Conservation (phyloP, 2,329 filamentous ascomycete genomes). For the Paraphoma chrysanthemicola region DNA sequence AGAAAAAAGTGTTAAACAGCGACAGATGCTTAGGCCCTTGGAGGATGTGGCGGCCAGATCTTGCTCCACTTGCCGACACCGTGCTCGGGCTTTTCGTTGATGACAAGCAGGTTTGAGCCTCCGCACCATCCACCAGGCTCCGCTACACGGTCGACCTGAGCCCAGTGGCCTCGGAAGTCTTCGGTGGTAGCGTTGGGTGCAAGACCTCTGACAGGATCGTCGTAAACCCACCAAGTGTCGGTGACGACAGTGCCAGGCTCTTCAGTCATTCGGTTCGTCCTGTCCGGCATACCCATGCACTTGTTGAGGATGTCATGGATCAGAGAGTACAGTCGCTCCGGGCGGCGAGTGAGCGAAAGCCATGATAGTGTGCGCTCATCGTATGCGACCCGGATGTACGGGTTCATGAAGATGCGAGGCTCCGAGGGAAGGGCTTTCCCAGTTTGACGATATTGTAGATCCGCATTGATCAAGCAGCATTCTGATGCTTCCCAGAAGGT, state of each 20-base stretch:
- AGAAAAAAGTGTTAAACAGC: conserved; percentile 4
- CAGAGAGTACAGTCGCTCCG: conserved; percentile 69
- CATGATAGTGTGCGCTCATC: conserved; percentile 62
- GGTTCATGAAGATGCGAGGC: conserved; percentile 75
- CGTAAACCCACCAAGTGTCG: conserved; percentile 60
- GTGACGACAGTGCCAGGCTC: conserved; percentile 62
- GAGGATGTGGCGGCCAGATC: conserved; percentile 33
- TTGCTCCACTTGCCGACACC: conserved; percentile 43
- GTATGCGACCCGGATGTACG: conserved; percentile 76
- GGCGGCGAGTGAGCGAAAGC: conserved; percentile 66
- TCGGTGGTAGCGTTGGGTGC: conserved; percentile 30
- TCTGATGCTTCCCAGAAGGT: conserved; percentile 57
- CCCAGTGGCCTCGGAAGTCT: conserved; percentile 37
- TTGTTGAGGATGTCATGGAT: conserved; percentile 66
- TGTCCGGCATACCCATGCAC: conserved; percentile 63
- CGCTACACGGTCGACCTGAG: conserved; percentile 53
- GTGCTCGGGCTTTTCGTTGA: conserved; percentile 46
- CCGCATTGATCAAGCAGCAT: conserved; percentile 57
- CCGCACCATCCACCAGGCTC: conserved; percentile 64
- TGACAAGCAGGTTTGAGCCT: conserved; percentile 59
- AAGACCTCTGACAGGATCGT: conserved; percentile 35
- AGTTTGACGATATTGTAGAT: conserved; percentile 49
- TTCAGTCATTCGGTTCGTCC: conserved; percentile 68
- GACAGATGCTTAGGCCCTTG: conserved; percentile 13
- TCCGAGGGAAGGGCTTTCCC: conserved; percentile 49